Conservation (phyloP, 345 rosid species). For the Rhizophora mangle region DNA sequence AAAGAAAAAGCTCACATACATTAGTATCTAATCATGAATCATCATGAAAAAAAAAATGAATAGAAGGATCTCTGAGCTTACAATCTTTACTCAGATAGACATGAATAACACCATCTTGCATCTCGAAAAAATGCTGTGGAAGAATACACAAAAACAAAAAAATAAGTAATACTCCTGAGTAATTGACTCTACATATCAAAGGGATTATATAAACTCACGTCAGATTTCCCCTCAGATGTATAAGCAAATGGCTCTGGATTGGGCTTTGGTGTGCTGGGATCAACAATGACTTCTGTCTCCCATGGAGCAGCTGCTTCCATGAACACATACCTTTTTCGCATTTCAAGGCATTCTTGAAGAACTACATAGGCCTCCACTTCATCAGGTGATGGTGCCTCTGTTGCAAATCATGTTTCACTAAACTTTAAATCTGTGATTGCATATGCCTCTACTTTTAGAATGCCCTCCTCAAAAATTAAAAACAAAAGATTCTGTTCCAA, state of each 20-base stretch:
- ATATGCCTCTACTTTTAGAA: too few species aligned
- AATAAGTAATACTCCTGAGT: not conserved
- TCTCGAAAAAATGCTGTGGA: constrained; percentile 84
- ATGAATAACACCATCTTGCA: constrained; percentile 95
- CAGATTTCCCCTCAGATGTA: constrained; percentile 72
- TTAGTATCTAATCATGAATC: not conserved
- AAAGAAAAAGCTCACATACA: constrained; percentile 1
- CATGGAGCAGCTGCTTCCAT: constrained; percentile 89
- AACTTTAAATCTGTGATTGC: too few species aligned
- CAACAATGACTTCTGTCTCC: constrained; percentile 92
- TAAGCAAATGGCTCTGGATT: constrained; percentile 81
- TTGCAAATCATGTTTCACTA: not conserved
- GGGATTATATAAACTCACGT: constrained; percentile 41
- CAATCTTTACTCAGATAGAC: constrained; percentile 80
- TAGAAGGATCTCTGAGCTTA: constrained; percentile 33
- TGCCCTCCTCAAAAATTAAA: not conserved
- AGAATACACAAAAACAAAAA: constrained; percentile 8
- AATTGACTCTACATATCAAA: not conserved
- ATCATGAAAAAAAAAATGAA: constrained; percentile 15
- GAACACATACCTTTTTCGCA: constrained; percentile 76
- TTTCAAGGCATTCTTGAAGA: constrained; percentile 92
- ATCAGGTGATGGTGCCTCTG: constrained; percentile 84
- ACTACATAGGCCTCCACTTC: constrained; percentile 72
- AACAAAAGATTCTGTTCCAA: not conserved
- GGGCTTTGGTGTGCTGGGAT: constrained; percentile 97